Percentiles rank a stretch among this genome's conserved stretches.
phyloP scores from a whole-genome alignment of 805 yeast species.

The Teunomyces gatunensis region DNA sequence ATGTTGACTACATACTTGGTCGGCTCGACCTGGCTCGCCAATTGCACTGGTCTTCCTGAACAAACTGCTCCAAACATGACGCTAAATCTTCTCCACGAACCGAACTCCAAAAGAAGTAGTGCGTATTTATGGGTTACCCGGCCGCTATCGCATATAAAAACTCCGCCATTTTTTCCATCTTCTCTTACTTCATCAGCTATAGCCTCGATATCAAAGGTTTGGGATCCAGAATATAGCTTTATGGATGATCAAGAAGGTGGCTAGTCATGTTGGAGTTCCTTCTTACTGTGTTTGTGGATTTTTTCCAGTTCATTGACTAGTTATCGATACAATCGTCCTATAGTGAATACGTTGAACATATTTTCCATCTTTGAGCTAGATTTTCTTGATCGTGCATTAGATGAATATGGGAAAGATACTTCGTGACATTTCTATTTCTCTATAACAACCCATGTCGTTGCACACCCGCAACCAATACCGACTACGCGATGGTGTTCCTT shows the following conservation, averaged over 20 bases:
- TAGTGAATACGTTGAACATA: constrained; percentile 67
- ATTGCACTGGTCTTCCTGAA: constrained; percentile 61
- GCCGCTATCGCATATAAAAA: neutral
- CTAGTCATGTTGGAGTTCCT: constrained; percentile 6
- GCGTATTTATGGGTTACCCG: constrained; percentile 6
- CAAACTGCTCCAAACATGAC: constrained; percentile 73
- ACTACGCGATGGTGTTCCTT: constrained; percentile 19
- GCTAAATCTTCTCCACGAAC: too few species aligned
- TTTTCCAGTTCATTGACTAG: constrained; percentile 4
- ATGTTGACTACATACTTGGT: constrained; percentile 65
- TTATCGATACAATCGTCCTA: constrained; percentile 64
- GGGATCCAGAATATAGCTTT: constrained; percentile 3
- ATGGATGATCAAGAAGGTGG: constrained; percentile 19
- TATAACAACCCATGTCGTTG: constrained; percentile 60
- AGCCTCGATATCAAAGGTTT: constrained; percentile 7
- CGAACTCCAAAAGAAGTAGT: too few species aligned
- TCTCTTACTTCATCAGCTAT: neutral
- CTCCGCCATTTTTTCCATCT: neutral
- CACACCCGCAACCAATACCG: constrained; percentile 59
- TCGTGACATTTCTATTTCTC: constrained; percentile 51
- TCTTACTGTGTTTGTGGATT: constrained; percentile 2
- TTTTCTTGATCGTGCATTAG: constrained; percentile 38
- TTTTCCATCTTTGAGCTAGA: constrained; percentile 67
- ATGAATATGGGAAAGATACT: constrained; percentile 78
- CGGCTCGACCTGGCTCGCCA: constrained; percentile 65